Evolutionary conservation across 768 basidiomycete genomes (phyloP).

Genomic region (Tylopilus plumbeoviolaceoides): DNA sequence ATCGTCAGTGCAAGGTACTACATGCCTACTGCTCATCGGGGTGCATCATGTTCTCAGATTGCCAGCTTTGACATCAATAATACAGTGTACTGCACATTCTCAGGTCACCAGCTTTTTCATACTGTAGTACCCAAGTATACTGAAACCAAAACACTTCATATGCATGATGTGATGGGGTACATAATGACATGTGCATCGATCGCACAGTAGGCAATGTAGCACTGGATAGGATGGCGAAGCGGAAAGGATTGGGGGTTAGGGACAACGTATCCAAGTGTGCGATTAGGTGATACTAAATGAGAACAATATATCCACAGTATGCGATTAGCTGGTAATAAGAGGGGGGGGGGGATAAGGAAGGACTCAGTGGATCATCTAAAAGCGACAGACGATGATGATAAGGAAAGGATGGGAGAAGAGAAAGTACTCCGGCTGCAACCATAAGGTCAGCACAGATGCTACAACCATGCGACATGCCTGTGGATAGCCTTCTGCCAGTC

Average conservation of each 20-base stretch:
- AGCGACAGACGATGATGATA: too few species aligned
- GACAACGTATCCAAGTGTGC: background rate
- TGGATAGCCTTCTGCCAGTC: background rate
- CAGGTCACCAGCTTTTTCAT: background rate
- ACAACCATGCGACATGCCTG: background rate
- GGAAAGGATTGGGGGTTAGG: background rate
- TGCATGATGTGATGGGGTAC: background rate
- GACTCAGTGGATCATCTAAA: background rate
- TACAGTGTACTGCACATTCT: background rate
- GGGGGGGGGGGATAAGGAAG: background rate
- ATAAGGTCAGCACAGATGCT: background rate
- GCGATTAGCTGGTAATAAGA: background rate
- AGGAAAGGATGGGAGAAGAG: background rate
- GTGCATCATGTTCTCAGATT: too few species aligned
- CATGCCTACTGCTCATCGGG: too few species aligned
- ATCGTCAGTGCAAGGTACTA: too few species aligned
- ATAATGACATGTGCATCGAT: background rate
- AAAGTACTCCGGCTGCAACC: too few species aligned
- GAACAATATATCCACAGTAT: background rate
- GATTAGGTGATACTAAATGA: background rate
- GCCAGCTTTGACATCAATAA: background rate
- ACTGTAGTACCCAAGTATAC: background rate
- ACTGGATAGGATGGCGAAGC: background rate
- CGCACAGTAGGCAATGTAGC: background rate
- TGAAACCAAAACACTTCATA: background rate